These are phyloP conservation scores for Ogataea methanolica DNA, from an alignment of 805 yeast species.

Conservation along the genomic window DNA sequence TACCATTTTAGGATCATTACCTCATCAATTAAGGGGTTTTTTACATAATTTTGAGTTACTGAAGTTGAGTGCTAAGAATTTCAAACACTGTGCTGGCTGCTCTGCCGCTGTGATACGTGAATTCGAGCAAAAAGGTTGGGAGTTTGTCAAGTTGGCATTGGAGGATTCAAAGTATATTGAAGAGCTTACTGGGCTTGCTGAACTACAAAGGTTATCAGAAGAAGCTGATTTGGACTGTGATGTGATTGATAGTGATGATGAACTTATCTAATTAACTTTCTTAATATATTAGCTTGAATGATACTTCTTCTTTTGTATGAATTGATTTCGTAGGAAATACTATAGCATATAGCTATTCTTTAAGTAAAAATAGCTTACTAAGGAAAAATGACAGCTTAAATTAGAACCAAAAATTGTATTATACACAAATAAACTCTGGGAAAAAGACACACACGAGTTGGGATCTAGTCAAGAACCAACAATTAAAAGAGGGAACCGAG, in stretches of 20 bases:
- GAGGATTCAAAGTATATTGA: conserved; percentile 66
- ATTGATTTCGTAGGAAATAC: no score
- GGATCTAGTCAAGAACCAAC: no score
- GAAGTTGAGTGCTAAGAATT: conserved; percentile 67
- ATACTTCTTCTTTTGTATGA: no score
- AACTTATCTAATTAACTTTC: conserved; percentile 9
- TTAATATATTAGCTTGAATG: no score
- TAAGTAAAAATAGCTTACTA: no score
- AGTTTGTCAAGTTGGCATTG: conserved; percentile 69
- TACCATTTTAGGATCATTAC: conserved; percentile 61
- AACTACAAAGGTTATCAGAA: conserved; percentile 71
- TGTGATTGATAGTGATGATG: conserved; percentile 37
- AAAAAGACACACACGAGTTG: background rate
- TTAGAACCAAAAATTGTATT: no score
- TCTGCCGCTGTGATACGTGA: conserved; percentile 52
- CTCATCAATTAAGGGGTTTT: conserved; percentile 92
- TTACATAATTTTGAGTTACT: conserved; percentile 59
- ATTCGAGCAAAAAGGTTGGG: conserved; percentile 64
- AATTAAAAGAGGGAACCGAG: no score
- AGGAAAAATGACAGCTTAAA: background rate
- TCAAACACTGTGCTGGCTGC: conserved; percentile 83
- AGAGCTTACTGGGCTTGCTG: conserved; percentile 70
- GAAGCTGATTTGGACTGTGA: conserved; percentile 36
- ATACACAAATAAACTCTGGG: no score
- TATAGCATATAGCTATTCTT: no score